Evolutionary conservation across 1,284 basidiomycete species (phyloP), one percentile per base, ranked within the genome.

Genomic region (Ceratobasidium sp.): DNA sequence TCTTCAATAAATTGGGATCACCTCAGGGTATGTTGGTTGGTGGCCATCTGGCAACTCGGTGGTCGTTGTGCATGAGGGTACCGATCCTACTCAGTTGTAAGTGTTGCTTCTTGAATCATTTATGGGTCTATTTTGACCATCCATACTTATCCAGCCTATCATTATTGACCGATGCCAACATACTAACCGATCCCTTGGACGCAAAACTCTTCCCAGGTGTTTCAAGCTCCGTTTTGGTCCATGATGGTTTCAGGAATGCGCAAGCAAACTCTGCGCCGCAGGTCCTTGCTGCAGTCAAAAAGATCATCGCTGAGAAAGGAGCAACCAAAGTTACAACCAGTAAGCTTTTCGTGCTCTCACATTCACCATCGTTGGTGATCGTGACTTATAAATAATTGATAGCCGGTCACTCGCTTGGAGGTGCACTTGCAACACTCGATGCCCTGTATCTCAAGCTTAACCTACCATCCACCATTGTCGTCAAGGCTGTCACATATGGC

Each of bases 171-270:
- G 88, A 92, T 76, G 80, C 78, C 0, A 81, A 88, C 67, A 79
- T 88, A 75, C 75, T 82, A 73, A 76, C 85, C 50, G 76, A 74
- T 1, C 76, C 71, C 0, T 79, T 85, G 41, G 81, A 86, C 75
- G 61, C 84, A 0, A 79, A 79, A 0, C 80, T 89, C 12, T 92
- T 92, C 81, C 89, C 89, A 6, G 87, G 86, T 0, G 64, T 89
- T 43, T 78, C 82, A 45, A 79, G 82, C 0, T 76, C 78, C 9
- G 82, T 90, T 30, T 58, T 83, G 74, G 87, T 85, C 0, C 89
- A 92, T 77, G 77, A 77, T 12, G 89, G 89, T 18, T 92, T 91
- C 78, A 80, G 77, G 0, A 77, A 82, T 14, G 82, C 82, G 14
- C 89, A 91, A 36, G 82, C 85, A 1, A 78, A 80, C 88, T 89